Base-by-base conservation (phyloP, 1,284 basidiomycete genomes). In the Anthracocystis walkeri region DNA sequence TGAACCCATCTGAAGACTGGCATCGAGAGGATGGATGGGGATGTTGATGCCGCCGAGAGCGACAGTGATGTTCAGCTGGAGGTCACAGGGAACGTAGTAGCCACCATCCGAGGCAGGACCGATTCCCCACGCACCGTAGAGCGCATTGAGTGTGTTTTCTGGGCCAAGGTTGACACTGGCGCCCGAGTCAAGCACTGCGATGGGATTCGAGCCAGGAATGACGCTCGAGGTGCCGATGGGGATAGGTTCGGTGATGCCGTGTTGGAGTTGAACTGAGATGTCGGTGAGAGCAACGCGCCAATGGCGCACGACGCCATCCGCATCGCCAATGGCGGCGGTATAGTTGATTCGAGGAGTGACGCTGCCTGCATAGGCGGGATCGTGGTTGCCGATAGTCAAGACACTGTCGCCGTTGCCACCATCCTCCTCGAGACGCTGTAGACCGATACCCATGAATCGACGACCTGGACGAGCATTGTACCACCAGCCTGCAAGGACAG, bases 21-120 rank as follows among this genome's bases (percentile, higher is more conserved):
- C 68, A 55, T 82, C 81, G 51, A 82, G 74, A 12, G 81, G 81
- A 42, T 82, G 81, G 23, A 82, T 78, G 23, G 80, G 77, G 23
- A 82, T 64, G 20, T 46, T 20, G 33, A 62, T 65, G 51, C 72
- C 71, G 35, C 76, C 76, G 12, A 82, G 57, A 16, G 27, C 61
- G 41, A 82, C 44, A 10, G 78, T 73, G 62, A 81, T 71, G 60
- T 82, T 77, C 41, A 81, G n/a, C 50, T 70, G 70, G 20, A 79
- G 63, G 29, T 66, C 54, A 51, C 81, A 82, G 7, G 80, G 78
- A 2, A 82, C 67, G 51, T 82, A 82, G 66, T 80, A 82, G 31
- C 75, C 77, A 3, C 78, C 74, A 40, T 82, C 74, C 5, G 66
- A 59, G 14, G 70, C 68, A 6, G 79, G 81, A 23, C 78, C 75